Base-by-base conservation (phyloP, 1,284 basidiomycete genomes). In the Trametes versicolor region DNA sequence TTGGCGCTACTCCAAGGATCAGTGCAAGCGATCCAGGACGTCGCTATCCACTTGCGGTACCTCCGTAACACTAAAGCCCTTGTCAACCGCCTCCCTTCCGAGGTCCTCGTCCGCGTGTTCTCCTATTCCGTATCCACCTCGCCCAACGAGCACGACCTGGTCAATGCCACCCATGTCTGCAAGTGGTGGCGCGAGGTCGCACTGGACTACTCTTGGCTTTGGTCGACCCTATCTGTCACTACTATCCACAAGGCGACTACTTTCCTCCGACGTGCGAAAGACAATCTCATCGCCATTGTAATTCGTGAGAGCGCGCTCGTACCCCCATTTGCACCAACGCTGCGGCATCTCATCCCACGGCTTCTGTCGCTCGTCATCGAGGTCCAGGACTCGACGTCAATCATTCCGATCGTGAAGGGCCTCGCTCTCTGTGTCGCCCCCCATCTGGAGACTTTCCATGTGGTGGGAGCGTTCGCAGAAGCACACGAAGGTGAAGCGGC, bases 101-200 rank as follows among this genome's bases (percentile, higher is more conserved):
- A 58, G 25, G 27, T 58, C 2, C 34, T 58, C n/a, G n/a, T 32
- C 17, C 45, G 34, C 27, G 39, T 58, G 13, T 51, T 58, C 48
- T 39, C 34, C 36, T 32, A 34, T 23, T 50, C 25, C 57, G 21
- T 27, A 27, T 36, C 8, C 23, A 37, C 25, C 2, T 25, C 32
- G 2, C 32, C 23, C 48, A 15, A 25, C 21, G 48, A 50, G 10
- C 8, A 19, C 34, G 36, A 58, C 23, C 21, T 58, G 8, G 34
- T 58, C 2, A 25, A 21, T 4, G 48, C 21, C 32, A 50, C 57
- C 8, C 41, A 45, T 12, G 59, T 60, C n/a, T 60, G 59, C 41
- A n/a, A 29, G 13, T 19, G 29, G 19, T 60, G 59, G 59, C 39
- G 58, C 8, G 23, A n/a, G n/a, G 32, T 41, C 34, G 58, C 58